Percentiles rank a stretch among this genome's conserved stretches.
Conservation (phyloP, 176 grass and related monocot genomes). For the Thinopyrum elongatum region DNA sequence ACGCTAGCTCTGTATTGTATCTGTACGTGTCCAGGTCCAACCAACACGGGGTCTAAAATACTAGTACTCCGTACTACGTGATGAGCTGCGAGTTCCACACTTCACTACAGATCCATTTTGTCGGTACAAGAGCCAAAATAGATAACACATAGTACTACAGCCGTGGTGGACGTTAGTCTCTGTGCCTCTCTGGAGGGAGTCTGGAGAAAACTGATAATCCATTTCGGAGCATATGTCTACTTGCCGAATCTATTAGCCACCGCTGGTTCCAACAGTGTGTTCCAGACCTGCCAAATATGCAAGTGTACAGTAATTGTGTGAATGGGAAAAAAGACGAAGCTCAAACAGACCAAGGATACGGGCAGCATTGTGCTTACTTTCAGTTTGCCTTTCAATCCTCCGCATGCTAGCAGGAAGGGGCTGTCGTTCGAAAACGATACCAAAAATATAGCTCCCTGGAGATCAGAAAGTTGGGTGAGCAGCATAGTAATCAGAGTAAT, state of each 20-base stretch:
- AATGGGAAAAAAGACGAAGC: neutral
- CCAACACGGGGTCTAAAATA: neutral
- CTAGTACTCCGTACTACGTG: no score
- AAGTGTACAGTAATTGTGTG: neutral
- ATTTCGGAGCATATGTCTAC: neutral
- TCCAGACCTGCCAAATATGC: constrained; percentile 49
- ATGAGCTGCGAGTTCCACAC: neutral
- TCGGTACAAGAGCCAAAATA: neutral
- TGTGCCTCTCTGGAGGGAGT: neutral
- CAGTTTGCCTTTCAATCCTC: constrained; percentile 69
- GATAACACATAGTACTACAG: no score
- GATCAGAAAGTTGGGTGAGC: neutral
- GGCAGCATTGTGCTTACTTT: constrained; percentile 31
- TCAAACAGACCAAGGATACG: neutral
- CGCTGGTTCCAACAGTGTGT: constrained; percentile 41
- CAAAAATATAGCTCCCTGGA: constrained; percentile 65
- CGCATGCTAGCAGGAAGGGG: constrained; percentile 61
- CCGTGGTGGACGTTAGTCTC: no score
- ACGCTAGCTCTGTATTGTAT: neutral
- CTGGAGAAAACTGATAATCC: neutral
- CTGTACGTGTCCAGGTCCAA: no score
- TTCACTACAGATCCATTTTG: neutral
- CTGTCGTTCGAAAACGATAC: constrained; percentile 61
- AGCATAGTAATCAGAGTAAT: neutral
- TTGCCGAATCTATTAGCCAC: constrained; percentile 49